Conservation (phyloP, 768 basidiomycete species). For the Agrocybe praecox region DNA sequence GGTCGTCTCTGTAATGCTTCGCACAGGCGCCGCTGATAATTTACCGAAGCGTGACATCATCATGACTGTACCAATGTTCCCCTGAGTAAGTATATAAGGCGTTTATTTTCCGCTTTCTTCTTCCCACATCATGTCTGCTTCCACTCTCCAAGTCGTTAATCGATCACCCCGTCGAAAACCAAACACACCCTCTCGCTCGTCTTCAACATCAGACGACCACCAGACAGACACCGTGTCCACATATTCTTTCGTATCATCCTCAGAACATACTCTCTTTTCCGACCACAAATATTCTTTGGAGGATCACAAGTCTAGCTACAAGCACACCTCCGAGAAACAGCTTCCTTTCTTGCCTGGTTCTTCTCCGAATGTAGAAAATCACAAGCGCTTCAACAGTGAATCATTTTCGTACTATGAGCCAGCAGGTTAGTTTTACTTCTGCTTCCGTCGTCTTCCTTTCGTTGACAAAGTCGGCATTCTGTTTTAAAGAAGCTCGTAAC, state of each 20-base stretch:
- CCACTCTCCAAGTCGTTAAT: conserved; percentile 4
- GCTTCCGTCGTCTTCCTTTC: background rate
- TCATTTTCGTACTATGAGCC: background rate
- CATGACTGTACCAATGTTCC: background rate
- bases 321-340: background rate
- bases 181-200: conserved; percentile 1
- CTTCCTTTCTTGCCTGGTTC: conserved; percentile 2
- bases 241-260: conserved; percentile 8
- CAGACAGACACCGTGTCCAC: conserved; percentile 8
- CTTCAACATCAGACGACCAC: background rate
- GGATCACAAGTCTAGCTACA: conserved; percentile 5
- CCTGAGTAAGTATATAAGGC: too few species aligned
- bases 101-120: background rate
- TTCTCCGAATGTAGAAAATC: background rate
- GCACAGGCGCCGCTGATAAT: too few species aligned
- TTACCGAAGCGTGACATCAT: background rate
- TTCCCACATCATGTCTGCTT: conserved; percentile 1
- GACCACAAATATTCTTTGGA: conserved; percentile 7
- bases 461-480: background rate
- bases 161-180: background rate
- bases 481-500: background rate
- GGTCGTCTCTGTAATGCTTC: too few species aligned
- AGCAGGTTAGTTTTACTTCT: background rate
- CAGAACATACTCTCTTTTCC: conserved; percentile 9
- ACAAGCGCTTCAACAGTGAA: background rate